Conservation (phyloP, 1,139 yeast species). For the Pichia terricola region DNA sequence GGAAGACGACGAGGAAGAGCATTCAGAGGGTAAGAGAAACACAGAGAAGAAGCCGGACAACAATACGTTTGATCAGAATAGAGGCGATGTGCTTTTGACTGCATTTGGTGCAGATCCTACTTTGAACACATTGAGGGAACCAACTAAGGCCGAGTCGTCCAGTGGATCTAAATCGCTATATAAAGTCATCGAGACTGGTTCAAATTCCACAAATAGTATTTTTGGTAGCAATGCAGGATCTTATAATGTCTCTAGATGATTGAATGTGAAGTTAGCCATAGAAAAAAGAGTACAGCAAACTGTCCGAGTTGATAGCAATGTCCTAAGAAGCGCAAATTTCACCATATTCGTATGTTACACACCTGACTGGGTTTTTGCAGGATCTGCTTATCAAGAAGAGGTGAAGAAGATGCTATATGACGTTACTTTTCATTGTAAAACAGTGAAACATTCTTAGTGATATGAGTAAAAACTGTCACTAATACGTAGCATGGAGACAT, state of each 20-base stretch:
- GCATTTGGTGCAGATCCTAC: constrained; percentile 16
- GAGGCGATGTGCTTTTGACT: constrained; percentile 17
- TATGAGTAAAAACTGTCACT: no score
- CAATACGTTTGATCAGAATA: constrained; percentile 14
- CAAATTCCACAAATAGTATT: constrained; percentile 14
- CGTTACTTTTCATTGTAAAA: no score
- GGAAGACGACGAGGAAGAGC: constrained; percentile 19
- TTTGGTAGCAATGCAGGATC: constrained; percentile 19
- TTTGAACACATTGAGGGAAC: background rate
- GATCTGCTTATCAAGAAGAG: no score
- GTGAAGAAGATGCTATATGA: no score
- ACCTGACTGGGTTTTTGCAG: no score
- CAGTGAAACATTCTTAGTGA: no score
- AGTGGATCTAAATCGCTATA: constrained; percentile 22
- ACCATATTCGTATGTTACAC: no score
- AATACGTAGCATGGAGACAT: no score
- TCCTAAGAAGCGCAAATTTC: no score
- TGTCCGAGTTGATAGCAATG: no score
- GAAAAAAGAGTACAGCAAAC: no score
- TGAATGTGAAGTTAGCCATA: no score
- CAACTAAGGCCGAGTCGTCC: background rate
- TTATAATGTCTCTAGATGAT: background rate
- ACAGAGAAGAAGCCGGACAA: constrained; percentile 25
- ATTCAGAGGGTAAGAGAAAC: constrained; percentile 19
- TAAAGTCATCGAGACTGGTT: constrained; percentile 28